phyloP scores from a whole-genome alignment of 2,329 filamentous ascomycete genomes.

The Apiospora pterosperma region DNA sequence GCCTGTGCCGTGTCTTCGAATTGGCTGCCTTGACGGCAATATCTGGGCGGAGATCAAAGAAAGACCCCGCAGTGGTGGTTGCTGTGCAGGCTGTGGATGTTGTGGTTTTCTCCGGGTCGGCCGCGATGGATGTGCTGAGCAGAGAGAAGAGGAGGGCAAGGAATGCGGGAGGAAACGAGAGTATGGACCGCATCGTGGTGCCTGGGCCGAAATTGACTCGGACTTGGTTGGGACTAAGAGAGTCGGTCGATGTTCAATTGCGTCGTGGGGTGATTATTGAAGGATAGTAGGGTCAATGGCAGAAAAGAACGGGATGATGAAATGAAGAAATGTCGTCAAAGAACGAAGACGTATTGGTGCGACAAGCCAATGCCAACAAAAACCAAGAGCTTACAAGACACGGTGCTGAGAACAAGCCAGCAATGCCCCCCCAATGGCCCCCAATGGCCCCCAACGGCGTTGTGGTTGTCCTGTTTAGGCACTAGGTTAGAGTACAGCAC shows the following conservation, averaged over 20 bases:
- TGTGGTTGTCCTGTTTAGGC: conserved; percentile 1
- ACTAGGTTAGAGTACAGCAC: not conserved
- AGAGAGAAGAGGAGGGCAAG: conserved; percentile 32
- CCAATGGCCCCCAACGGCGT: too few relatives aligned
- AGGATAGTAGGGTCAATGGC: not conserved
- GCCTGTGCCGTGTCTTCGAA: conserved; percentile 39
- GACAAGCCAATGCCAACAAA: not conserved
- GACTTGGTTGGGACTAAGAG: conserved; percentile 5
- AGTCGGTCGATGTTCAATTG: not conserved
- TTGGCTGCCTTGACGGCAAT: conserved; percentile 41
- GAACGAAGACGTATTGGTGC: not conserved
- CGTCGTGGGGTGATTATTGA: too few relatives aligned
- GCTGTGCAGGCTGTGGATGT: conserved; percentile 52
- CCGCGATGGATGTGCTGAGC: conserved; percentile 27
- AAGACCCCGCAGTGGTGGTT: conserved; percentile 52
- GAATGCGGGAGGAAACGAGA: conserved; percentile 17
- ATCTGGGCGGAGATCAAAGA: conserved; percentile 57
- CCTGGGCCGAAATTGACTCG: conserved; percentile 1
- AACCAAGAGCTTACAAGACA: not conserved
- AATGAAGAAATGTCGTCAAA: not conserved
- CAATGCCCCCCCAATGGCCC: not conserved
- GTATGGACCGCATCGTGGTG: conserved; percentile 19
- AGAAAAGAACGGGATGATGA: not conserved
- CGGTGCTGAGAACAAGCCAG: not conserved
- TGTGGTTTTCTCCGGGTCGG: conserved; percentile 35